phyloP scores from a whole-genome alignment of 371 early-diverging fungal genomes.

The Mucor racemosus region DNA sequence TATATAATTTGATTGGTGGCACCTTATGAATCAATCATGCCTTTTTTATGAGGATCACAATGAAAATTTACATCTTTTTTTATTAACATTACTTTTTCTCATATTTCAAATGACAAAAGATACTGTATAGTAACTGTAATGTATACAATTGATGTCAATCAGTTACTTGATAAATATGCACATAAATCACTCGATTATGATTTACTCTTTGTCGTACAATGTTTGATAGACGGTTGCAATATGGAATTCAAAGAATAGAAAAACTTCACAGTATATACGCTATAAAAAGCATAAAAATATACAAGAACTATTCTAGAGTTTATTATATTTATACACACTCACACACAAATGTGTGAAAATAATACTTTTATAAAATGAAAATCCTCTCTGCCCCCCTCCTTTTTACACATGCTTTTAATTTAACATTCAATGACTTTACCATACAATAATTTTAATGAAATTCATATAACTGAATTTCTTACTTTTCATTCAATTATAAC shows the following conservation, averaged over 20 bases:
- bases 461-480: too few species aligned
- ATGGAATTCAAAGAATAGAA: background rate
- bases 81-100: too few species aligned
- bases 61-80: too few species aligned
- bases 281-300: background rate
- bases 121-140: too few species aligned
- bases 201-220: background rate
- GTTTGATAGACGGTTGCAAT: background rate
- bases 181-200: background rate
- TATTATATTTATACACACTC: background rate
- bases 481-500: too few species aligned
- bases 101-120: too few species aligned
- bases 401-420: background rate
- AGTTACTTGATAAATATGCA: background rate
- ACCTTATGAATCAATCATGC: constrained; percentile 5
- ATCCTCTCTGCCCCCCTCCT: background rate
- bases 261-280: background rate
- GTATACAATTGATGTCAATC: too few species aligned
- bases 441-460: too few species aligned
- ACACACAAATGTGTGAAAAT: background rate
- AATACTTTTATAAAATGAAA: background rate
- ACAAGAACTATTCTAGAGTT: background rate
- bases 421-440: background rate
- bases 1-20: constrained; percentile 8
- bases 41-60: background rate